Base-by-base conservation (phyloP, 768 basidiomycete species). In the Russula sp. region DNA sequence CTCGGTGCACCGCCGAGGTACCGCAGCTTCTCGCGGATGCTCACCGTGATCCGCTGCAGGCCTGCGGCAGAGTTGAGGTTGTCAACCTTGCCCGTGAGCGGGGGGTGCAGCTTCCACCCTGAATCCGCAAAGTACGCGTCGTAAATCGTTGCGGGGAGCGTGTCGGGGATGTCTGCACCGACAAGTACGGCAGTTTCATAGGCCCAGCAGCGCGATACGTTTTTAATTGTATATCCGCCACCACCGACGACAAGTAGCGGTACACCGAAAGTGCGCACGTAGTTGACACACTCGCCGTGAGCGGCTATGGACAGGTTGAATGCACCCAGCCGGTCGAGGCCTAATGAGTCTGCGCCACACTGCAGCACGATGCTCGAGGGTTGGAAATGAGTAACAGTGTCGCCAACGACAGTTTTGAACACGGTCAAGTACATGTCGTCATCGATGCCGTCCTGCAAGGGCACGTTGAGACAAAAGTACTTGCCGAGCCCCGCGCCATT, bases 231-330 rank as follows among this genome's bases (percentile, higher is more conserved):
- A 74, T 99, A 99, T 0, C 96, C 96, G 4, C 96, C 96, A 2
- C 96, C 96, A 45, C 96, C 96, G 7, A 99, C 73, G 36, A 98
- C 89, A 18, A 99, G 79, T 14, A 98, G 76, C 1, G 96, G 96
- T 3, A 98, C 83, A 69, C 87, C 85, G 75, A 90, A 98, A 66
- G 87, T 87, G 64, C 95, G 87, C 54, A 99, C 93, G 72, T 95
- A 98, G 70, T 95, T 88, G 35, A 99, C 94, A 71, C 96, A 99
- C 75, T 98, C 96, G 20, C 97, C 96, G 69, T 99, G 96, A 0
- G 95, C 96, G 29, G 93, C 91, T 66, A 98, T 98, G 13, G 91
- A 94, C 6, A 99, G 80, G 70, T 99, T 98, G 83, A 98, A 99
- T 0, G 94, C 94, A 20, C 96, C 96, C 2, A 99, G 79, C 39